These are phyloP conservation scores for Clausena lansium DNA, from an alignment of 345 rosid species.

Conservation along the genomic window DNA sequence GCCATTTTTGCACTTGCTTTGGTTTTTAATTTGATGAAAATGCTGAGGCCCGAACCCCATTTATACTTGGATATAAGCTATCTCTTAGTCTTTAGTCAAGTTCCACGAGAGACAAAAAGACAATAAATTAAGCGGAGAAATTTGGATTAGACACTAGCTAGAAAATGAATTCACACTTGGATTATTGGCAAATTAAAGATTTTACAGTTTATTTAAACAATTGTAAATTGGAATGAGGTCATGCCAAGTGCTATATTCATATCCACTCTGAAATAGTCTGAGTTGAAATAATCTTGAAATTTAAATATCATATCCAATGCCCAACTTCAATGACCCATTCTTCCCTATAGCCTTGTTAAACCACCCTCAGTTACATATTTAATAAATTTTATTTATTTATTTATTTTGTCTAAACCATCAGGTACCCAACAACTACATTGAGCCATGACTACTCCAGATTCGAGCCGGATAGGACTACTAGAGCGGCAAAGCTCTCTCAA, in stretches of 20 bases:
- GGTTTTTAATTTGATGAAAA: not conserved
- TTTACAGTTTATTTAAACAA: not conserved
- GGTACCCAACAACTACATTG: no score
- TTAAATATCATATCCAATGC: not conserved
- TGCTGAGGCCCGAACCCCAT: not conserved
- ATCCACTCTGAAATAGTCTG: not conserved
- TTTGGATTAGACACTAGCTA: not conserved
- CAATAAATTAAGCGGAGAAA: not conserved
- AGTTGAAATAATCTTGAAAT: not conserved
- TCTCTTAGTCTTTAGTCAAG: not conserved
- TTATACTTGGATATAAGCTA: not conserved
- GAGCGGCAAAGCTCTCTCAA: no score
- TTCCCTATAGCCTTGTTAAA: not conserved
- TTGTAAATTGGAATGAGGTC: not conserved
- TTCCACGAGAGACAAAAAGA: not conserved
- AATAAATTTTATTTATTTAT: no score
- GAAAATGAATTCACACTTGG: not conserved
- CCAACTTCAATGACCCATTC: not conserved
- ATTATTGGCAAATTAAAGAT: no score
- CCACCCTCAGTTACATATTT: no score
- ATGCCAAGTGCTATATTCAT: not conserved
- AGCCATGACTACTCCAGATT: no score
- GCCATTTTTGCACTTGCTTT: not conserved
- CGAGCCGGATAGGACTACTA: no score
- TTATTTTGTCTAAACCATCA: no score